phyloP scores from a whole-genome alignment of 768 basidiomycete species.

The Mycena vulgaris region DNA sequence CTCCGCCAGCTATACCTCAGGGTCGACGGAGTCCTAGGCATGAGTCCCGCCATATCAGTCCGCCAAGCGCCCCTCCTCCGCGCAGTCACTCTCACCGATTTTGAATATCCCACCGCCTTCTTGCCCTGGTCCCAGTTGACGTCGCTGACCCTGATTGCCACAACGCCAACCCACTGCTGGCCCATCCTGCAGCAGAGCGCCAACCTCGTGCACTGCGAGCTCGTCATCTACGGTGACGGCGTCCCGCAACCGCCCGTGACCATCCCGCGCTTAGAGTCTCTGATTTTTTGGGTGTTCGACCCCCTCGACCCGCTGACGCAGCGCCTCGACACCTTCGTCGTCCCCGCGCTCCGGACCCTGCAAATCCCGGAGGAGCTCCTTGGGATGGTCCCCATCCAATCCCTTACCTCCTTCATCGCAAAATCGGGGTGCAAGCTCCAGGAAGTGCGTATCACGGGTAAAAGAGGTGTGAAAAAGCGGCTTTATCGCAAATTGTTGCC shows the following conservation, averaged over 20 bases:
- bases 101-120: background rate
- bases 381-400: background rate
- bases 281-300: background rate
- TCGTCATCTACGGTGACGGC: background rate
- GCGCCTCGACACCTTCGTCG: background rate
- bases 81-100: background rate
- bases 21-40: background rate
- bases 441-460: background rate
- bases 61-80: background rate
- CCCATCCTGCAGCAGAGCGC: background rate
- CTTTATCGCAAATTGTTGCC: background rate
- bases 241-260: background rate
- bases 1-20: background rate
- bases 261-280: background rate
- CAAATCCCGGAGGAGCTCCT: background rate
- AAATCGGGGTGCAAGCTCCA: slow-evolving; percentile 6
- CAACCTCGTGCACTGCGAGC: background rate
- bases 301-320: background rate
- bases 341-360: slow-evolving; percentile 4
- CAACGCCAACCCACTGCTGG: background rate
- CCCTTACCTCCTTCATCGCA: background rate
- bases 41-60: background rate
- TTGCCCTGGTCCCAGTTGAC: slow-evolving; percentile 24
- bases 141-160: background rate
- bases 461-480: background rate